phyloP scores from a whole-genome alignment of 2,329 filamentous ascomycete genomes.

The Pyrenophora graminea region DNA sequence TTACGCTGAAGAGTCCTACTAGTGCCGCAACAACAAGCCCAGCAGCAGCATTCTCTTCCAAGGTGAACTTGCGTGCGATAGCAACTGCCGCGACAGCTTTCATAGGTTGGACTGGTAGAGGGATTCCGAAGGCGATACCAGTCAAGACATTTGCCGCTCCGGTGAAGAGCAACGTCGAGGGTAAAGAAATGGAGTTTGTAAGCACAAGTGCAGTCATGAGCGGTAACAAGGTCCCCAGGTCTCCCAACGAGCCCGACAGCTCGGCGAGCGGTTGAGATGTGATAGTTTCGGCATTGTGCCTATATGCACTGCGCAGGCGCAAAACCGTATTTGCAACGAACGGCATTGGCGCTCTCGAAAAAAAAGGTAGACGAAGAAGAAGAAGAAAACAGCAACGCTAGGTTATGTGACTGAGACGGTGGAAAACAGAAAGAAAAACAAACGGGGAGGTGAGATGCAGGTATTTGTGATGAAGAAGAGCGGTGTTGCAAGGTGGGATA shows the following conservation, averaged over 20 bases:
- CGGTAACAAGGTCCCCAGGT: conserved; percentile 86
- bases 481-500: too few species aligned
- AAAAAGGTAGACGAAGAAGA: neutral
- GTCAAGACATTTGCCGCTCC: conserved; percentile 86
- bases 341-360: too few species aligned
- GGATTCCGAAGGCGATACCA: conserved; percentile 81
- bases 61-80: conserved; percentile 69
- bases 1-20: conserved; percentile 76
- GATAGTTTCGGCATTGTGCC: conserved; percentile 62
- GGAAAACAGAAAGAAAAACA: neutral
- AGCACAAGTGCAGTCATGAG: conserved; percentile 84
- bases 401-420: neutral
- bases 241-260: conserved; percentile 85
- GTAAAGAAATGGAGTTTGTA: conserved; percentile 77
- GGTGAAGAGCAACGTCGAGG: conserved; percentile 84
- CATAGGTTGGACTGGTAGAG: conserved; percentile 87
- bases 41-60: conserved; percentile 76
- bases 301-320: too few species aligned
- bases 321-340: too few species aligned
- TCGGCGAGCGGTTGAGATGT: conserved; percentile 66
- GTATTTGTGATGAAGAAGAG: too few species aligned
- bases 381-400: neutral
- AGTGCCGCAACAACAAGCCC: conserved; percentile 77
- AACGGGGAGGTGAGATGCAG: too few species aligned
- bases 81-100: conserved; percentile 89